Conservation (phyloP, 2,329 filamentous ascomycete species). For the Chaetomiaceae sp. region DNA sequence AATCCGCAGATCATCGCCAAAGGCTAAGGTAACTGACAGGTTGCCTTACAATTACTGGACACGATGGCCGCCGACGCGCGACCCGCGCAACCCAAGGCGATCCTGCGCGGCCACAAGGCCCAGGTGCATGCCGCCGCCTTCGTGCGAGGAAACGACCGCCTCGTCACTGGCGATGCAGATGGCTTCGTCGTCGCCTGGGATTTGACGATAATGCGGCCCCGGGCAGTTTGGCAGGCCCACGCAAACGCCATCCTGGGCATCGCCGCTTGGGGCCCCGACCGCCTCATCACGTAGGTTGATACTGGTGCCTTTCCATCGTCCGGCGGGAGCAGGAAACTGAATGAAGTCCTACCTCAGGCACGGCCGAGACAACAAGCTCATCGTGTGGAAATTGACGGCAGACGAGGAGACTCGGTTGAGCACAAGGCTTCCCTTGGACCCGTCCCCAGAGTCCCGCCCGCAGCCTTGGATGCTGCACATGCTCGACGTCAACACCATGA, state of each 20-base stretch:
- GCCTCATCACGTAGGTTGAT: slow-evolving; percentile 70
- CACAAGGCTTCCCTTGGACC: slow-evolving; percentile 66
- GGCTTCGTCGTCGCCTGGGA: slow-evolving; percentile 88
- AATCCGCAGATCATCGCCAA: too few relatives aligned
- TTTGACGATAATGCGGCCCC: slow-evolving; percentile 71
- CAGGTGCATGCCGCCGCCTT: slow-evolving; percentile 77
- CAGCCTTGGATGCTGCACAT: slow-evolving; percentile 84
- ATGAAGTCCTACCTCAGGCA: slow-evolving; percentile 53
- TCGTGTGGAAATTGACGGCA: slow-evolving; percentile 71
- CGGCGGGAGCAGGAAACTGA: not conserved
- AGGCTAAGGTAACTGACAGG: too few relatives aligned
- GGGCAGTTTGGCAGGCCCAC: slow-evolving; percentile 85
- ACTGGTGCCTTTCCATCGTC: not conserved
- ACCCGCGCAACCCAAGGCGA: slow-evolving; percentile 48
- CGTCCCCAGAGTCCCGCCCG: slow-evolving; percentile 42
- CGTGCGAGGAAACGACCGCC: slow-evolving; percentile 65
- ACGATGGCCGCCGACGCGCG: slow-evolving; percentile 26
- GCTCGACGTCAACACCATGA: slow-evolving; percentile 84
- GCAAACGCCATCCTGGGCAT: slow-evolving; percentile 71
- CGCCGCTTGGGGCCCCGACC: slow-evolving; percentile 64
- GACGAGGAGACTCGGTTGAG: slow-evolving; percentile 62
- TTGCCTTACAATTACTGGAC: not conserved
- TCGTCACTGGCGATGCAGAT: slow-evolving; percentile 83
- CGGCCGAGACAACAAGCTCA: slow-evolving; percentile 80
- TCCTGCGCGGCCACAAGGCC: slow-evolving; percentile 80